Evolutionary conservation across 163 green algal genomes (phyloP).

Genomic region (Chlamydomonas reinhardtii): DNA sequence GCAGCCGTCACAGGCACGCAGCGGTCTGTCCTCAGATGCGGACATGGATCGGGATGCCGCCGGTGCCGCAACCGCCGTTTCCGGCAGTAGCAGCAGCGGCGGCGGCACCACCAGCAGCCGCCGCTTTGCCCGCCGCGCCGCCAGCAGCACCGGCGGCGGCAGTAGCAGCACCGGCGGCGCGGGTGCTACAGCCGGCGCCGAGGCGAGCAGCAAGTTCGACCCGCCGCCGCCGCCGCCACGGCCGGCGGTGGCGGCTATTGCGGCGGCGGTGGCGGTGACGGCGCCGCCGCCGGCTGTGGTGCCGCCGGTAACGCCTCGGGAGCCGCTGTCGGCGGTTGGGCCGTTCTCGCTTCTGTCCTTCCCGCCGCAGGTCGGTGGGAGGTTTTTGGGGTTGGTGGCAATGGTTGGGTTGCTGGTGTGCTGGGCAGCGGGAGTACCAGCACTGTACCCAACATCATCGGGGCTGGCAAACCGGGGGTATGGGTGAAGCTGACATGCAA

Average conservation of each 20-base stretch:
- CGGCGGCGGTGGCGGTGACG: not conserved
- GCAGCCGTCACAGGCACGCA: no score
- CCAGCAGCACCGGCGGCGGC: not conserved
- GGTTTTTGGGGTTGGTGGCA: no score
- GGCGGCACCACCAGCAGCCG: not conserved
- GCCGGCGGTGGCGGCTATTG: not conserved
- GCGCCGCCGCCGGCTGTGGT: not conserved
- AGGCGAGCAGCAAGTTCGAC: no score
- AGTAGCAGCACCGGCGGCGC: not conserved
- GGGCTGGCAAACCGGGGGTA: no score
- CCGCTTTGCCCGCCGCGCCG: not conserved
- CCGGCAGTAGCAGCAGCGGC: not conserved
- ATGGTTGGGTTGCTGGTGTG: no score
- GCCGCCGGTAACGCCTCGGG: not conserved
- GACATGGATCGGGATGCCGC: not conserved
- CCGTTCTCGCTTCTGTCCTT: conserved; percentile 23
- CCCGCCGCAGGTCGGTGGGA: conserved; percentile 10
- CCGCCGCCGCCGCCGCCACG: no score
- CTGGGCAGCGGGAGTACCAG: no score
- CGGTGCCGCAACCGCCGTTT: not conserved
- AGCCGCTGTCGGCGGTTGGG: not conserved
- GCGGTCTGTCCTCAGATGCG: not conserved
- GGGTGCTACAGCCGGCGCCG: no score
- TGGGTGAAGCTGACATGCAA: no score
- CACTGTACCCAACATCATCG: no score